Evolutionary conservation across 768 basidiomycete genomes (phyloP), one percentile per base, ranked within the genome.

Genomic region (Melanogaster broomeanus): DNA sequence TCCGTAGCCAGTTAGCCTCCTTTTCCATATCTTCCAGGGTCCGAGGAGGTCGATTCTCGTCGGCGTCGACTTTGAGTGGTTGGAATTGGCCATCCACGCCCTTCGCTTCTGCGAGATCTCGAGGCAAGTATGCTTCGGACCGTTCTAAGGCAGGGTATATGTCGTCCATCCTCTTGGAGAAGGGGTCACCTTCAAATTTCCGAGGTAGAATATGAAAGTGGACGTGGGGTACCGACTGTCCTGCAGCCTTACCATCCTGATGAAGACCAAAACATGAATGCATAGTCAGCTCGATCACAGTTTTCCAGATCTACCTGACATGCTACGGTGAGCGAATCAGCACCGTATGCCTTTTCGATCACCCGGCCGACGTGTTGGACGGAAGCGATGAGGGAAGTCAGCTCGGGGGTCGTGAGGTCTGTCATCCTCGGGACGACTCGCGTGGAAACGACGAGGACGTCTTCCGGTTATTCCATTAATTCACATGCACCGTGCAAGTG

Each of bases 181-280:
- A 92, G 19, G 70, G 73, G 68, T 92, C 90, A 11, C 85, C 86
- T 42, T 73, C 75, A 28, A 78, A 72, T 62, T 85, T 85, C 2
- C 96, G 84, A 19, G 97, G 97, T 5, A 99, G 72, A 25, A 98
- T 71, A 65, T 99, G 97, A 59, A 97, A 88, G 70, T 99, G 97
- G n/a, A 98, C 92, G 64, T 98, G 97, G 15, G 70, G 64, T 38
- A 73, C 58, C 6, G 79, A 80, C 69, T 88, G 87, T 0, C 93
- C 94, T 1, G 94, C 90, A 13, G 88, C 90, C 54, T 77, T 79
- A 12, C 95, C 94, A 62, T 98, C 93, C 90, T 93, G 60, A 13
- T 38, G 9, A 44, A n/a, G 5, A 30, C 28, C 12, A 4, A 21
- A n/a, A 59, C 13, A 28, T 56, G 28, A 53, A 47, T 47, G 21